Base-by-base conservation (phyloP, 2,329 filamentous ascomycete genomes). In the Whalleya microplaca region DNA sequence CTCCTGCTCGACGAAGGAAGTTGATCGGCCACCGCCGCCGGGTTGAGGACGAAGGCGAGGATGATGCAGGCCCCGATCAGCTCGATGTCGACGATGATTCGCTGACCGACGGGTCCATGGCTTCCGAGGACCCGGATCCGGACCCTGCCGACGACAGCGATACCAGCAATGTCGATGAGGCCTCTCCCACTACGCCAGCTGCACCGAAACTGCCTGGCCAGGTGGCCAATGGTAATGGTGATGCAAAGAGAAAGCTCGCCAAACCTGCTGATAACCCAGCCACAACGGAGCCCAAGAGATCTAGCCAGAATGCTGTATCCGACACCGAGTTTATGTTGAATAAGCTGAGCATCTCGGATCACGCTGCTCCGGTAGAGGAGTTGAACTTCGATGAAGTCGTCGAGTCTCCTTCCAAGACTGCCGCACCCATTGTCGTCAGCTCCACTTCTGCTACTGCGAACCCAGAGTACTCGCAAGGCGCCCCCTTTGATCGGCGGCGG, bases 31-130 rank as follows among this genome's bases (percentile, higher is more conserved):
- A 84, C 66, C 84, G 87, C 69, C 85, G 88, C 71, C 84, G 87
- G 66, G 81, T 86, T 64, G 86, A 87, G 73, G 87, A 90, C 68
- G 87, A 90, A 71, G 87, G 82, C 65, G 88, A 90, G 66, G 88
- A 90, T 63, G 87, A 90, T 62, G 82, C 77, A 63, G 80, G 79
- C 58, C 77, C 74, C 49, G 83, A 84, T 57, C 75, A 77, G 51
- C 75, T 81, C 55, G 85, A 87, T 47, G 71, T 83, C 41, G 85
- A 88, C 64, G 85, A 89, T 64, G 86, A 89, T 70, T 89, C 86
- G 49, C 72, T 86, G 64, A 86, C 82, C 62, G 86, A 89, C 57
- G 85, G 83, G 63, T 88, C 86, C 55, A 74, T 84, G 64, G 76
- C 77, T 56, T 86, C 81, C 69, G 86, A 88, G 58, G 86, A 88